These are phyloP conservation scores for Heterobasidion parviporum DNA, from an alignment of 1,284 basidiomycete genomes.

Conservation along the genomic window DNA sequence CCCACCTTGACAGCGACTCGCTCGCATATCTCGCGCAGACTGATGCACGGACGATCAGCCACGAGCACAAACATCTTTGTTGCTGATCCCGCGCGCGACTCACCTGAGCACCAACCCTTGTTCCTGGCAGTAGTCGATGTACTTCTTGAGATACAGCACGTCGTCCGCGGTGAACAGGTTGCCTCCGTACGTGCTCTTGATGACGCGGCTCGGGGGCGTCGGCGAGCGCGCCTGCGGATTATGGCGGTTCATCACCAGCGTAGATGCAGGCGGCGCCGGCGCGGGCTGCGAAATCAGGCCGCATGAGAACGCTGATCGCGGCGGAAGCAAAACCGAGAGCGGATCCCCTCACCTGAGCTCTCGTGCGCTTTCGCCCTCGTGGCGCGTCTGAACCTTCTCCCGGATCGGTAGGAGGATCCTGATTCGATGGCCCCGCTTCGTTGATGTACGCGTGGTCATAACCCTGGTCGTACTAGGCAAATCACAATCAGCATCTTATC, in stretches of 20 bases:
- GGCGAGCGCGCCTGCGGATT: constrained; percentile 69
- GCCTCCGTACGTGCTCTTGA: constrained; percentile 79
- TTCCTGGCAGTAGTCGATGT: constrained; percentile 80
- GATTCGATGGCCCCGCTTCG: constrained; percentile 36
- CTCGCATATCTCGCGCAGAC: constrained; percentile 76
- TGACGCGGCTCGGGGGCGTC: constrained; percentile 69
- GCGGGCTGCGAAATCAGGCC: constrained; percentile 22
- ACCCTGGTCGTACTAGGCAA: constrained; percentile 30
- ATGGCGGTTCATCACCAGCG: constrained; percentile 51
- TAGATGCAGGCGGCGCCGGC: constrained; percentile 54
- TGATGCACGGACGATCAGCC: not conserved
- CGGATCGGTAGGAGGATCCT: constrained; percentile 20
- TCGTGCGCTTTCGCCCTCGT: constrained; percentile 57
- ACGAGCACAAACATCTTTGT: not conserved
- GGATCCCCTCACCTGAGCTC: constrained; percentile 36
- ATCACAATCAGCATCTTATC: not conserved
- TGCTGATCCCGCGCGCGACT: not conserved
- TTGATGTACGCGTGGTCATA: constrained; percentile 40
- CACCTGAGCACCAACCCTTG: constrained; percentile 63
- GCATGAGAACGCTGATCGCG: not conserved
- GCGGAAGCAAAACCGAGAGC: constrained; percentile 6
- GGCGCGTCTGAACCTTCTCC: constrained; percentile 25
- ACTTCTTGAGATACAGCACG: constrained; percentile 69
- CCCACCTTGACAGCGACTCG: constrained; percentile 68
- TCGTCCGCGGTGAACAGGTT: constrained; percentile 78